A percentile compares a stretch with the other conserved stretches of the same genome.
These are phyloP conservation scores for Quercus cerris DNA, from an alignment of 306 rosid species.

Conservation along the genomic window DNA sequence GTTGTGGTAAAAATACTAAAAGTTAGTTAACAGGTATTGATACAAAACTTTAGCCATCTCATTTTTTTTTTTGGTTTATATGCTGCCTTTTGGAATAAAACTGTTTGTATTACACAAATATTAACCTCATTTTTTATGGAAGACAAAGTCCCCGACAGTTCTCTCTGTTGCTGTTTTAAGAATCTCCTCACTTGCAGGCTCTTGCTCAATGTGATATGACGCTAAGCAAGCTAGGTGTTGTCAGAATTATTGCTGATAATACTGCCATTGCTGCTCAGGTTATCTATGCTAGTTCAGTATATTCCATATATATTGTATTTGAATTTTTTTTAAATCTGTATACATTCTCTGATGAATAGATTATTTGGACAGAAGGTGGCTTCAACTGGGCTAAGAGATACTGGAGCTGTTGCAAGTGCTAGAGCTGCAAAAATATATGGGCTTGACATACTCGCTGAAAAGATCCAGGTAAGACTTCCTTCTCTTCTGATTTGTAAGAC, in stretches of 20 bases:
- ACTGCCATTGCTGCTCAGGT: constrained; percentile 90
- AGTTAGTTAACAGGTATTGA: not conserved
- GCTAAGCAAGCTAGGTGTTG: constrained; percentile 50
- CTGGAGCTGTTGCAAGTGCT: constrained; percentile 82
- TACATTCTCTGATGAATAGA: constrained; percentile 11
- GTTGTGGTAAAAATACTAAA: not conserved
- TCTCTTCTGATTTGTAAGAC: constrained; percentile 7
- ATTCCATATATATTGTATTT: constrained; percentile 6
- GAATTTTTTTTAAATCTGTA: constrained; percentile 10
- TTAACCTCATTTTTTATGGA: not conserved
- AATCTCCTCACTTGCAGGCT: constrained; percentile 57
- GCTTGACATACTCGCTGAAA: constrained; percentile 61
- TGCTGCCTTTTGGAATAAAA: not conserved
- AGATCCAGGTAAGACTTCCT: constrained; percentile 59
- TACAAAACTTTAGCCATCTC: no score
- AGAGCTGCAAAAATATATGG: constrained; percentile 83
- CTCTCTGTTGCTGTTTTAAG: not conserved
- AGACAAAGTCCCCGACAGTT: not conserved
- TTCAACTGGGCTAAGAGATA: constrained; percentile 42
- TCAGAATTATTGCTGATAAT: constrained; percentile 55
- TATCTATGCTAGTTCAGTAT: constrained; percentile 19
- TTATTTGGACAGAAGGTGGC: constrained; percentile 59
- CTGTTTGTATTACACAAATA: not conserved
- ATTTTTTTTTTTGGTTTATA: no score
- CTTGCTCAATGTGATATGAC: constrained; percentile 65